These are phyloP conservation scores for Gentiana macrophylla DNA, from an alignment of 257 asterid genomes.

Conservation along the genomic window DNA sequence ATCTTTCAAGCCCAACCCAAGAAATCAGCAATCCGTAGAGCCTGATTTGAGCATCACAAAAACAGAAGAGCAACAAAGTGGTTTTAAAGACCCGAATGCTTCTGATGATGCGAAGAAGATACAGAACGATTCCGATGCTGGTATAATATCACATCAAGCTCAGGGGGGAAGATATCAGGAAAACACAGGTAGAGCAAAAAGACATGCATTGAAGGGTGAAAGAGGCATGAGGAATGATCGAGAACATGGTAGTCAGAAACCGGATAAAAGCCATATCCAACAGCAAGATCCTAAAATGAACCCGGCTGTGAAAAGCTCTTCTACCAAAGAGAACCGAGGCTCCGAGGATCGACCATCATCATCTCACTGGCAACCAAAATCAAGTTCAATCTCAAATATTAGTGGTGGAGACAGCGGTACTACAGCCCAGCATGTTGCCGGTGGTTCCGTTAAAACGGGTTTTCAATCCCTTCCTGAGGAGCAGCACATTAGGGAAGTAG, in stretches of 20 bases:
- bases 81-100: slow-evolving; percentile 11
- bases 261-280: slow-evolving; percentile 26
- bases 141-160: slow-evolving; percentile 23
- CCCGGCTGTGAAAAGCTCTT: slow-evolving; percentile 30
- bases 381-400: slow-evolving; percentile 27
- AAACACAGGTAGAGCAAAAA: slow-evolving; percentile 51
- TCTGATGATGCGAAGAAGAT: slow-evolving; percentile 19
- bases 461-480: slow-evolving; percentile 29
- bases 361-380: slow-evolving; percentile 84
- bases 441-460: slow-evolving; percentile 30
- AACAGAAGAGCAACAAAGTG: slow-evolving; percentile 17
- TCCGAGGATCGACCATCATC: slow-evolving; percentile 34
- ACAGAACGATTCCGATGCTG: slow-evolving; percentile 13
- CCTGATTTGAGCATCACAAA: slow-evolving; percentile 20
- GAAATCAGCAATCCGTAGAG: slow-evolving; percentile 22
- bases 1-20: slow-evolving; percentile 28
- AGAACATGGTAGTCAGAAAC: slow-evolving; percentile 22
- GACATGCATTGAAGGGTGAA: slow-evolving; percentile 32
- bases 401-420: slow-evolving; percentile 30
- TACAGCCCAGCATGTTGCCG: slow-evolving; percentile 22
- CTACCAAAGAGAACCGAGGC: slow-evolving; percentile 36
- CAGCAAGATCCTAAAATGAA: slow-evolving; percentile 26
- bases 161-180: slow-evolving; percentile 42
- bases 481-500: slow-evolving; percentile 17
- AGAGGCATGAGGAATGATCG: slow-evolving; percentile 28